Evolutionary conservation across 164 flowering plant genomes (phyloP).

Genomic region (Echeveria elegans): DNA sequence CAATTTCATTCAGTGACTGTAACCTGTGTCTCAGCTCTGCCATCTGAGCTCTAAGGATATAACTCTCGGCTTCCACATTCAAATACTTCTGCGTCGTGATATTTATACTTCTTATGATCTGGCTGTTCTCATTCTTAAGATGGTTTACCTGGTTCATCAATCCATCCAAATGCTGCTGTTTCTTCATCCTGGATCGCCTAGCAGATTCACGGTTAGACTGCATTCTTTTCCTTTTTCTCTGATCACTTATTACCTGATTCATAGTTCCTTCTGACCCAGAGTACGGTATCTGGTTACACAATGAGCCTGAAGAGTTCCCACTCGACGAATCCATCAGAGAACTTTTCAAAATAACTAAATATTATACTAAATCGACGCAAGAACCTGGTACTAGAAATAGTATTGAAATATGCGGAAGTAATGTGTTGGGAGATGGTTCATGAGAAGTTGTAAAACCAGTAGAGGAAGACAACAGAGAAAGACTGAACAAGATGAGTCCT

Average conservation of each 20-base stretch:
- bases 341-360: too few relatives aligned
- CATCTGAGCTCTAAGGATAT: conserved; percentile 56
- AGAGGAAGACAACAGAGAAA: too few relatives aligned
- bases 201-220: conserved; percentile 88
- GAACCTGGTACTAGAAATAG: too few relatives aligned
- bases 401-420: too few relatives aligned
- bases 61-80: conserved; percentile 55
- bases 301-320: too few relatives aligned
- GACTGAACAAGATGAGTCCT: too few relatives aligned
- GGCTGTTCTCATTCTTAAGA: conserved; percentile 50
- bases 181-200: conserved; percentile 67
- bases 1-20: conserved; percentile 56
- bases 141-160: conserved; percentile 40
- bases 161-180: conserved; percentile 80
- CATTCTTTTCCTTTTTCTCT: conserved; percentile 72
- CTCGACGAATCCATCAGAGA: too few relatives aligned
- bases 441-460: too few relatives aligned
- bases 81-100: conserved; percentile 40
- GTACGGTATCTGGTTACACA: conserved; percentile 17
- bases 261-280: conserved; percentile 49
- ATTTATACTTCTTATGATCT: conserved; percentile 33
- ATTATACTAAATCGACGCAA: too few relatives aligned
- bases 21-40: conserved; percentile 57
- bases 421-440: neutral
- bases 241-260: conserved; percentile 35